Evolutionary conservation across 2,329 filamentous ascomycete species (phyloP), one percentile per base, ranked within the genome.

Genomic region (Fusarium illudens): DNA sequence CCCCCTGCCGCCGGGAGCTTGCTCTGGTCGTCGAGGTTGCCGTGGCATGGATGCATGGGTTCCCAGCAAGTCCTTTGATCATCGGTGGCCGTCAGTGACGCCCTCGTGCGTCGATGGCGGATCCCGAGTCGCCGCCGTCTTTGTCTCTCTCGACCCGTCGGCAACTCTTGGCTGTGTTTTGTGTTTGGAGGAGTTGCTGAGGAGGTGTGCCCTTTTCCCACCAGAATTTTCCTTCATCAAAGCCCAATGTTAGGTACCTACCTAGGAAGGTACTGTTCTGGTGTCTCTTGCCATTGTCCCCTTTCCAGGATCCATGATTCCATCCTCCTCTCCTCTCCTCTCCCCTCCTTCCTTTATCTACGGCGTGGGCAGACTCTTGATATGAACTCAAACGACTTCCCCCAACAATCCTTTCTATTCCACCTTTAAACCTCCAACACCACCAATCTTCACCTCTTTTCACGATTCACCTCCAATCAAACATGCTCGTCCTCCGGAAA

Each of bases 41-140:
- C 52, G 34, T 42, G 57, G 51, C 61, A 62, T 67, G 64, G 52
- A 59, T 68, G 32, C 34, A 34, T 53, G 42, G 32, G 53, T 49
- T 54, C 54, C 22, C 39, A n/a, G n/a, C n/a, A 44, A 17, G 22
- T 27, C 39, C 39, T 44, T 44, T 44, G 39, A 44, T 22, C 39
- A 27, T 55, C 51, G 30, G 34, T 34, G 51, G 46, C 55, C 50
- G 58, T 58, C 42, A 58, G 60, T 44, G 49, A 54, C 36, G 57
- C 58, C 63, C 67, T 68, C 67, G 67, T 70, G 67, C 44, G 22
- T 58, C 27, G 30, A 61, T 64, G 36, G 52, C 49, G 56, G 58
- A 60, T 39, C 53, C 67, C 67, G 67, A 70, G 63, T 68, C 67
- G 67, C 51, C 59, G 34, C 49, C 37, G 42, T 32, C 59, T 53